phyloP scores from a whole-genome alignment of 2,329 filamentous ascomycete species.

The Venturia nashicola region DNA sequence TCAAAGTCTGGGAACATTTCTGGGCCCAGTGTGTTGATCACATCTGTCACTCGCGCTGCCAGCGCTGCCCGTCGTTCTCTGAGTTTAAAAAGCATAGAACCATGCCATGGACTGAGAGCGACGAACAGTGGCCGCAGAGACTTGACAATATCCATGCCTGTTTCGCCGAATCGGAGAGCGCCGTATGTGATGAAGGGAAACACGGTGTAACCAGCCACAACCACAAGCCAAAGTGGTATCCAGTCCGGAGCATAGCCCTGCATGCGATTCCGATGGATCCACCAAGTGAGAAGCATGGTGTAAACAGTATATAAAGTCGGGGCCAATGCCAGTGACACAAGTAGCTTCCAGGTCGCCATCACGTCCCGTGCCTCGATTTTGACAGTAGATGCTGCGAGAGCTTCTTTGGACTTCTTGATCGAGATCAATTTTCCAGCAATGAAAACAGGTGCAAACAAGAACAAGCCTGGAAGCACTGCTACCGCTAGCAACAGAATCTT shows the following conservation, averaged over 20 bases:
- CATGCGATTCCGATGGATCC: conserved; percentile 69
- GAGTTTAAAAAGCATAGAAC: conserved; percentile 66
- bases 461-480: conserved; percentile 71
- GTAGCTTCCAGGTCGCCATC: conserved; percentile 86
- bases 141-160: conserved; percentile 98
- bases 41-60: conserved; percentile 69
- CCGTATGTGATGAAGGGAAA: conserved; percentile 88
- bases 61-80: conserved; percentile 61
- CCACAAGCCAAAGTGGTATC: conserved; percentile 67
- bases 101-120: conserved; percentile 55
- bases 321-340: conserved; percentile 75
- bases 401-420: conserved; percentile 68
- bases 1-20: conserved; percentile 88
- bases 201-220: conserved; percentile 61
- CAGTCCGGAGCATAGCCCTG: conserved; percentile 71
- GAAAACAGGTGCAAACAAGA: conserved; percentile 84
- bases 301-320: conserved; percentile 76
- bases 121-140: conserved; percentile 79
- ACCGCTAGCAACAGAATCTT: conserved; percentile 69
- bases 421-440: conserved; percentile 74
- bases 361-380: conserved; percentile 83
- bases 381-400: conserved; percentile 73
- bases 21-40: conserved; percentile 90
- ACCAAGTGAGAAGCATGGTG: conserved; percentile 59
- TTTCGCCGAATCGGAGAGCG: conserved; percentile 85